Evolutionary conservation across 805 yeast genomes (phyloP), one percentile per base, ranked within the genome.

Genomic region (Jamesozyma gamospora): DNA sequence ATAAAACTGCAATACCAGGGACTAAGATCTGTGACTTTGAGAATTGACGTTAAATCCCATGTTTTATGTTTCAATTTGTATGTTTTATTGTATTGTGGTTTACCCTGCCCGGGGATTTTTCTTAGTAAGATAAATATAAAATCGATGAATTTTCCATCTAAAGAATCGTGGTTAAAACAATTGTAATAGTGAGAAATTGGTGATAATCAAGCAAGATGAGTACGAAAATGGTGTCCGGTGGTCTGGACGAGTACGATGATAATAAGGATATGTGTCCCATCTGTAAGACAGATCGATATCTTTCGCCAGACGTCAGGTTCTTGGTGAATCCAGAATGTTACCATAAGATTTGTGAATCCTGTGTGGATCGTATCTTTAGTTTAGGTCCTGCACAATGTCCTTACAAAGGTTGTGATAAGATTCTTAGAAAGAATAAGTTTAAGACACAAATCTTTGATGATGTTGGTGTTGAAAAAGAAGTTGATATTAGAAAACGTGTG

Each of bases 321-420:
- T 74, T 90, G 40, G 87, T 92, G 47, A 92, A 92, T 53, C 95
- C 97, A 0, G 98, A 92, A 60, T 92, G 99, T 64, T 92, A 92
- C 58, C 99, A 92, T 58, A 90, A 86, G 68, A 90, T 92, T 61
- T 92, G 99, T 65, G 96, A 82, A 51, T 78, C 94, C 1, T 92
- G 98, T 64, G 97, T 90, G 32, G 97, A 92, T 61, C 73, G 98
- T 48, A 88, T 92, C 39, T 92, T 84, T 57, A 77, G 95, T 6
- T 66, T 82, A 37, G 99, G 99, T 3, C 98, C 98, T 0, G 92
- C 96, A 0, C 92, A 88, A 16, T 92, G 99, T 58, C 98, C 98
- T 1, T 90, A 88, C 58, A 82, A 87, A 4, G 78, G 80, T 38
- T 92, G 99, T 66, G 87, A 80, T 41, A 85, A 82, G 66, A 84